Conservation (phyloP, 2,329 filamentous ascomycete species). For the Calonectria crousiana region DNA sequence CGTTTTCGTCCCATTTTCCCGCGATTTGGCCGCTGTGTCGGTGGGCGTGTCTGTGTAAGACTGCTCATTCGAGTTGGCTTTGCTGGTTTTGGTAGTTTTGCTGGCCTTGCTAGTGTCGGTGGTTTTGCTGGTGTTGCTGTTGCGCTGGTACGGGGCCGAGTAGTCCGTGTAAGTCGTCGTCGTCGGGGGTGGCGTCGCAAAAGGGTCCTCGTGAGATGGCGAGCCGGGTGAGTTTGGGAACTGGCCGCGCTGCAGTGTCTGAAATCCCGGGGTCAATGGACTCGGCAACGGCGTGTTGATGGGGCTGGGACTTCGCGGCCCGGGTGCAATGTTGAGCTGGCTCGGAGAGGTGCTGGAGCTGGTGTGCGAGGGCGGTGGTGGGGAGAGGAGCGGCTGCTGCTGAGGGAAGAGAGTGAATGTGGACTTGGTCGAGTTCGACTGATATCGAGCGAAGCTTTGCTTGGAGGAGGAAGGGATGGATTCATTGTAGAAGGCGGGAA, state of each 20-base stretch:
- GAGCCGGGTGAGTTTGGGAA: slow-evolving; percentile 28
- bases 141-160: slow-evolving; percentile 20
- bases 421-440: slow-evolving; percentile 37
- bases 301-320: slow-evolving; percentile 34
- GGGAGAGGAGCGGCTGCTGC: background rate
- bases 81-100: slow-evolving; percentile 24
- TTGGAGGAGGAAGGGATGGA: slow-evolving; percentile 32
- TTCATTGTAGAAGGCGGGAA: slow-evolving; percentile 32
- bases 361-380: background rate
- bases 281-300: slow-evolving; percentile 34
- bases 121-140: slow-evolving; percentile 29
- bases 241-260: slow-evolving; percentile 33
- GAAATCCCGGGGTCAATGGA: slow-evolving; percentile 36
- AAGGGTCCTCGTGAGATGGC: slow-evolving; percentile 30
- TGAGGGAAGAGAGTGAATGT: slow-evolving; percentile 30
- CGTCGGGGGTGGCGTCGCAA: slow-evolving; percentile 28
- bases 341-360: slow-evolving; percentile 25
- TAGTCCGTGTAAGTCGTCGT: slow-evolving; percentile 21
- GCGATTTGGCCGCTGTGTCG: slow-evolving; percentile 20
- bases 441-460: slow-evolving; percentile 34
- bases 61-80: slow-evolving; percentile 32
- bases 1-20: slow-evolving; percentile 25
- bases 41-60: slow-evolving; percentile 43
- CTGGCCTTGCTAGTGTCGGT: slow-evolving; percentile 26
- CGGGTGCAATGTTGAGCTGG: slow-evolving; percentile 27